phyloP scores from a whole-genome alignment of 345 rosid species.

The Atalantia buxifolia region DNA sequence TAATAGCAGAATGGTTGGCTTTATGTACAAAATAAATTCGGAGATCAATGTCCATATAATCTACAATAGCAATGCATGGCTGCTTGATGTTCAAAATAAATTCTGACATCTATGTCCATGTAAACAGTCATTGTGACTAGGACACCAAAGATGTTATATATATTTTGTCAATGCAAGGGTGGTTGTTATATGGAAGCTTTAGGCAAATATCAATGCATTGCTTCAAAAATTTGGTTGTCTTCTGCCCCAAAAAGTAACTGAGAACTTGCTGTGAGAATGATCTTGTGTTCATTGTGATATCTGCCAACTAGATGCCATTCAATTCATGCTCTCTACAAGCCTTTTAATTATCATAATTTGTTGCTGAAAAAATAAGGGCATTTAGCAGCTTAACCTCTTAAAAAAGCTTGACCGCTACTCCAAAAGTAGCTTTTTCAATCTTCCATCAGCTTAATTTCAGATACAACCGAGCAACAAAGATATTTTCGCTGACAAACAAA shows the following conservation, averaged over 20 bases:
- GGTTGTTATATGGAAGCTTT: neutral
- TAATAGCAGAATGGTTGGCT: constrained; percentile 2
- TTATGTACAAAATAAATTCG: constrained; percentile 12
- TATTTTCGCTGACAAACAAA: too few species aligned
- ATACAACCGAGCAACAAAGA: neutral
- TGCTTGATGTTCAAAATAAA: constrained; percentile 15
- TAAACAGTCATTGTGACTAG: too few species aligned
- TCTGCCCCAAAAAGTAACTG: neutral
- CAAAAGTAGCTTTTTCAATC: neutral
- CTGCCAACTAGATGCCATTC: neutral
- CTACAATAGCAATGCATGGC: neutral
- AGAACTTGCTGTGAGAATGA: neutral
- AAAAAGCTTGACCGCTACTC: neutral
- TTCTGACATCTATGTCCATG: neutral
- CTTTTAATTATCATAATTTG: neutral
- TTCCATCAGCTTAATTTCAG: neutral
- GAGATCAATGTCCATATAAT: neutral
- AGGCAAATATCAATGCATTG: too few species aligned
- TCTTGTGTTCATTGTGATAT: neutral
- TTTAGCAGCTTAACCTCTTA: neutral
- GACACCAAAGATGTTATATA: neutral
- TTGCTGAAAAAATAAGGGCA: neutral
- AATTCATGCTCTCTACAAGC: neutral
- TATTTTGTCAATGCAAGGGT: neutral
- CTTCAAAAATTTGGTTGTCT: neutral